A percentile compares a stretch with the other conserved stretches of the same genome.
These are phyloP conservation scores for Fusarium stilboides DNA, from an alignment of 2,329 filamentous ascomycete species.

Conservation along the genomic window DNA sequence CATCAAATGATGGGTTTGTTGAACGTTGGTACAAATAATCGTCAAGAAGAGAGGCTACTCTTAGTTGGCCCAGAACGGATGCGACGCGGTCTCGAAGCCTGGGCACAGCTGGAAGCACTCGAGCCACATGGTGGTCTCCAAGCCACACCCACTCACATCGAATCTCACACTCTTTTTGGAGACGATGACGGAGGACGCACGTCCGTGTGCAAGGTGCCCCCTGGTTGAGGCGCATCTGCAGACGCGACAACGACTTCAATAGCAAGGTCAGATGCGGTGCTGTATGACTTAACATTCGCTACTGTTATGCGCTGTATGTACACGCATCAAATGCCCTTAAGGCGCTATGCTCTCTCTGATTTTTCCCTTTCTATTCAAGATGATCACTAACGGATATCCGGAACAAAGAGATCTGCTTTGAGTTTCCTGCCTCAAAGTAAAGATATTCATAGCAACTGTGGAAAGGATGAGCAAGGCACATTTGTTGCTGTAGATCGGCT, in stretches of 20 bases:
- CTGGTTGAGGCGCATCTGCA: conserved; percentile 15
- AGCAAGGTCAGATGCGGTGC: conserved; percentile 8
- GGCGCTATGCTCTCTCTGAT: not conserved
- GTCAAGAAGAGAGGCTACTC: conserved; percentile 16
- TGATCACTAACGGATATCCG: not conserved
- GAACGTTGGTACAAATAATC: conserved; percentile 6
- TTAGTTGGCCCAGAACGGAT: conserved; percentile 22
- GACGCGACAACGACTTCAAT: conserved; percentile 19
- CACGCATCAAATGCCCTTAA: not conserved
- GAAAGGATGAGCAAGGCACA: conserved; percentile 29
- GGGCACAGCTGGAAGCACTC: conserved; percentile 1
- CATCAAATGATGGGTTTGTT: conserved; percentile 4
- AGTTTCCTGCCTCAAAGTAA: conserved; percentile 20
- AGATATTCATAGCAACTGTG: conserved; percentile 5
- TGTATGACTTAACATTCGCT: conserved; percentile 28
- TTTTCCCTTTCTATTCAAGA: not conserved
- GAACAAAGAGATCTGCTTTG: conserved; percentile 8
- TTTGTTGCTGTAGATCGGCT: conserved; percentile 29
- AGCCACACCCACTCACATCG: conserved; percentile 18
- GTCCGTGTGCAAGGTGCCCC: conserved; percentile 28
- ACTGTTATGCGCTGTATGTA: not conserved
- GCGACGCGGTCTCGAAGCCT: conserved; percentile 25
- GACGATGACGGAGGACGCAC: conserved; percentile 33
- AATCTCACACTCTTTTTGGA: conserved; percentile 18
- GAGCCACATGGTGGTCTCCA: conserved; percentile 35